Conservation (phyloP, 1,139 yeast genomes). For the Scheffersomyces cryptocercus region DNA sequence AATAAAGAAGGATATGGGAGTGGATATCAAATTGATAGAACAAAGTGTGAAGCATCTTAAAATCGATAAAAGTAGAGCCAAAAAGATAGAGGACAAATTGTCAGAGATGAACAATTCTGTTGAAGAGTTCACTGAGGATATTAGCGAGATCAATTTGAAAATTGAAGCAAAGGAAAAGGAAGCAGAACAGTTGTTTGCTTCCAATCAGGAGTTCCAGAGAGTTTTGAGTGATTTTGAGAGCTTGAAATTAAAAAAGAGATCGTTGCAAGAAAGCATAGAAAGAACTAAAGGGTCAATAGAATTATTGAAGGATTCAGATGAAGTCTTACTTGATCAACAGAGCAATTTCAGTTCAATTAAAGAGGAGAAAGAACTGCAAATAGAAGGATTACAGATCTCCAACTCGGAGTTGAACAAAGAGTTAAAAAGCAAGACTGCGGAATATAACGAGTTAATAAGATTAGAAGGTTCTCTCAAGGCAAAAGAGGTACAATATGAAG, state of each 20-base stretch:
- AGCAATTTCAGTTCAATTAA: constrained; percentile 52
- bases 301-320: constrained; percentile 46
- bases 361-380: constrained; percentile 9
- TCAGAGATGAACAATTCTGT: constrained; percentile 45
- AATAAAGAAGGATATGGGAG: constrained; percentile 74
- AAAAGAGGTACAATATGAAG: constrained; percentile 37
- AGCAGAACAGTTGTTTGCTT: constrained; percentile 65
- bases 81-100: constrained; percentile 53
- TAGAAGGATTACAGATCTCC: constrained; percentile 32
- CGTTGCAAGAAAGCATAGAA: constrained; percentile 49
- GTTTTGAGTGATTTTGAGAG: constrained; percentile 66
- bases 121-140: constrained; percentile 48
- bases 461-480: constrained; percentile 66
- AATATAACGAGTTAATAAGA: constrained; percentile 44
- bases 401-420: constrained; percentile 10
- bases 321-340: constrained; percentile 49
- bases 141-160: constrained; percentile 44
- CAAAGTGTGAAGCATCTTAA: constrained; percentile 77
- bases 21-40: constrained; percentile 72
- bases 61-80: constrained; percentile 73
- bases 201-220: constrained; percentile 81
- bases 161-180: constrained; percentile 57
- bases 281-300: constrained; percentile 49
- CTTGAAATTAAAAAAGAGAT: constrained; percentile 45
- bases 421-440: constrained; percentile 25